Evolutionary conservation across 2,329 filamentous ascomycete genomes (phyloP).

Genomic region (Coleophoma crateriformis): DNA sequence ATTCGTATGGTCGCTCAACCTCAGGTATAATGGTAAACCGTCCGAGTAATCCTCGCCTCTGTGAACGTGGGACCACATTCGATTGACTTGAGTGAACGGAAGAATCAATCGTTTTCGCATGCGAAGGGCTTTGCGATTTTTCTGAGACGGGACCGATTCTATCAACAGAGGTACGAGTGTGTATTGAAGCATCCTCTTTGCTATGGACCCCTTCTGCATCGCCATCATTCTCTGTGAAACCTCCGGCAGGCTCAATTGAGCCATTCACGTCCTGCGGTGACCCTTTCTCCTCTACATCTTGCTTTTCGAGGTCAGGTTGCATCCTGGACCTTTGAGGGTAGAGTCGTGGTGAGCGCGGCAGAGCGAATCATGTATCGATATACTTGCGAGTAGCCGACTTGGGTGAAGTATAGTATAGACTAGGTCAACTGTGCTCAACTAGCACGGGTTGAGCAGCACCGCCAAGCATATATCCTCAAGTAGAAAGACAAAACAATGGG

Average conservation of each 20-base stretch:
- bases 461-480: too few relatives aligned
- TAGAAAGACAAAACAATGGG: too few relatives aligned
- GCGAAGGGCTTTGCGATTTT: constrained; percentile 1
- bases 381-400: too few relatives aligned
- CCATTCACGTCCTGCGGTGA: constrained; percentile 12
- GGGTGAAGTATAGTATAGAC: too few relatives aligned
- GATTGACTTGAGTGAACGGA: constrained; percentile 32
- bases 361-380: too few relatives aligned
- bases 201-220: constrained; percentile 8
- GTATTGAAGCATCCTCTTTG: constrained; percentile 4
- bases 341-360: too few relatives aligned
- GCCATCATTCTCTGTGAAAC: constrained; percentile 7
- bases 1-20: constrained; percentile 70
- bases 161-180: constrained; percentile 11
- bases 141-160: constrained; percentile 9
- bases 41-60: constrained; percentile 68
- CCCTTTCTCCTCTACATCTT: constrained; percentile 5
- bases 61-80: constrained; percentile 36
- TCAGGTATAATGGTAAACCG: constrained; percentile 71
- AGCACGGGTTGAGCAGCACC: too few relatives aligned
- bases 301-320: constrained; percentile 4
- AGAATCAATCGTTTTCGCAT: constrained; percentile 29
- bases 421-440: too few relatives aligned
- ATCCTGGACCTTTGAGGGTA: too few relatives aligned
- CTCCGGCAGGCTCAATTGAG: constrained; percentile 11